These are phyloP conservation scores for Wickerhamomyces ciferrii DNA, from an alignment of 805 yeast genomes.

Conservation along the genomic window DNA sequence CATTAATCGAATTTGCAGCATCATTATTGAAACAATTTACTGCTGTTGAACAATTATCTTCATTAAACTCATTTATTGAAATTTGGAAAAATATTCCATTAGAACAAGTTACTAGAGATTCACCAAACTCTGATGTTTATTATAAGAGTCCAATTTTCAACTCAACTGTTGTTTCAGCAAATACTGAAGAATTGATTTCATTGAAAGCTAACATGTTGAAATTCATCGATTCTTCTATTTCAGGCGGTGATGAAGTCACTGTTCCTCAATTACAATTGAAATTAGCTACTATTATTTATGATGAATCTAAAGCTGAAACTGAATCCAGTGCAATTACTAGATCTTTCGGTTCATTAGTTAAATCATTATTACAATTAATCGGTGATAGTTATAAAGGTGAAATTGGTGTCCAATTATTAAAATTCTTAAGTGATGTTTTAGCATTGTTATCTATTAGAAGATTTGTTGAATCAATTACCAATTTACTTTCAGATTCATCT, in stretches of 20 bases:
- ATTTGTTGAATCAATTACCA: conserved; percentile 59
- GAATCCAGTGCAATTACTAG: conserved; percentile 6
- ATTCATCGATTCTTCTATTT: conserved; percentile 42
- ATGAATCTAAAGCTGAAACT: conserved; percentile 19
- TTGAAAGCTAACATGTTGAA: conserved; percentile 48
- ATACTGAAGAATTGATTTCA: conserved; percentile 39
- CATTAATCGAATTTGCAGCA: conserved; percentile 66
- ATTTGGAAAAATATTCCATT: conserved; percentile 45
- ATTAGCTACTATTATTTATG: conserved; percentile 46
- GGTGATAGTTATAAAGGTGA: conserved; percentile 14
- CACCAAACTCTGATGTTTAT: conserved; percentile 26
- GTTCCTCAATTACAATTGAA: conserved; percentile 47
- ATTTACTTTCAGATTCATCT: conserved; percentile 24
- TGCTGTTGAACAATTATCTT: conserved; percentile 60
- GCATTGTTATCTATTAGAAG: conserved; percentile 70
- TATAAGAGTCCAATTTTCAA: conserved; percentile 58
- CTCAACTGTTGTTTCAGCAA: conserved; percentile 47
- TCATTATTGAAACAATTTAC: conserved; percentile 65
- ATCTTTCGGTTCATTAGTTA: conserved; percentile 16
- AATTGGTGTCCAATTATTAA: conserved; percentile 37
- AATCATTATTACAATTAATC: conserved; percentile 8
- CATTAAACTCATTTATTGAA: conserved; percentile 43
- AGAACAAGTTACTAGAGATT: conserved; percentile 12
- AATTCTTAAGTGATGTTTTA: conserved; percentile 55
- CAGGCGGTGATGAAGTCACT: conserved; percentile 30